A percentile compares a stretch with the other conserved stretches of the same genome.
phyloP scores from a whole-genome alignment of 306 rosid species.

The Senna tora region DNA sequence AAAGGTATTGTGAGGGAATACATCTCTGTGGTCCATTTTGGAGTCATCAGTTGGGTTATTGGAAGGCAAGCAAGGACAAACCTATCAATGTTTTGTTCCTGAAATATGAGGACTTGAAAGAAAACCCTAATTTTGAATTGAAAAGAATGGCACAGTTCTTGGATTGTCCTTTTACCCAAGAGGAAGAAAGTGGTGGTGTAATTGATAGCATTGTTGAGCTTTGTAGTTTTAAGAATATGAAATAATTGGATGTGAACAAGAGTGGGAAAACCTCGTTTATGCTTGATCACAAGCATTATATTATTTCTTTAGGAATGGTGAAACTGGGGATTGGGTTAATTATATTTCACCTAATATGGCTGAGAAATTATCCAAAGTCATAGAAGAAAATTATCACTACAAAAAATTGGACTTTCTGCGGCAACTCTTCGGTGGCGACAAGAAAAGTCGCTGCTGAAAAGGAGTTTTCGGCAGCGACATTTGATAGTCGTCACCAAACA shows the following conservation, averaged over 20 bases:
- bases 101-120: not conserved
- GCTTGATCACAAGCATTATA: not conserved
- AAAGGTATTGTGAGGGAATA: slow-evolving; percentile 45
- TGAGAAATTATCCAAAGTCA: not conserved
- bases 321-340: not conserved
- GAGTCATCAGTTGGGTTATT: slow-evolving; percentile 55
- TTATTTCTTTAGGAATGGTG: slow-evolving; percentile 1
- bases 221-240: not conserved
- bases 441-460: too few relatives aligned
- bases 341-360: not conserved
- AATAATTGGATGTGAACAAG: not conserved
- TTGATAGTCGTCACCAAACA: too few relatives aligned
- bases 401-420: too few relatives aligned
- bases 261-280: not conserved
- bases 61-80: slow-evolving; percentile 47
- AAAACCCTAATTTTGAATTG: slow-evolving; percentile 11
- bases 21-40: slow-evolving; percentile 49
- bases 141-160: slow-evolving; percentile 45
- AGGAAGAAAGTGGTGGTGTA: not conserved
- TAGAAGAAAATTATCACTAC: too few relatives aligned
- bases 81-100: slow-evolving; percentile 36
- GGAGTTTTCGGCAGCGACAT: too few relatives aligned
- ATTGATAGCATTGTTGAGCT: not conserved
- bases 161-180: not conserved
- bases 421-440: too few relatives aligned